Base-by-base conservation (phyloP, 1,284 basidiomycete species). In the Puccinia brachypodii region DNA sequence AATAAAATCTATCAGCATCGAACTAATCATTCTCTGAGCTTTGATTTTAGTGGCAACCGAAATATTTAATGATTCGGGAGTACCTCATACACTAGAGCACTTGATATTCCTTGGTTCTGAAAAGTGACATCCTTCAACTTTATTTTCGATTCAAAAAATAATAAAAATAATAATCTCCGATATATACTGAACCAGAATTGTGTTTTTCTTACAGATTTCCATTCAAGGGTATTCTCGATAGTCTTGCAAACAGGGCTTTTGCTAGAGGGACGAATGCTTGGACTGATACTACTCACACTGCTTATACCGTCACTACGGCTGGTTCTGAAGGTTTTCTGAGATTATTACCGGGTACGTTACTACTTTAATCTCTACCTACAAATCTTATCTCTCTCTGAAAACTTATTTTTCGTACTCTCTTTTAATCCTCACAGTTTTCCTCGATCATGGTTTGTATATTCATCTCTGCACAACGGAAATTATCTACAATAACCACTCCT, bases 231-330 rank as follows among this genome's bases (percentile, higher is more conserved):
- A 93, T 98, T 71, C 91, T 99, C 78, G 97, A 99, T 88, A 92
- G 94, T 83, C 90, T 99, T n/a, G 97, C 97, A 11, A 99, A 98
- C 87, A 91, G 96, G 76, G 94, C 95, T 13, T 98, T 96, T 86
- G 95, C 95, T 14, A 92, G 94, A 71, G 85, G 86, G 40, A 98
- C 96, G 8, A 90, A 90, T 84, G 90, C 90, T 1, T 90, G 90
- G 90, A 90, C 89, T 22, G 89, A 88, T 13, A 89, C 88, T 82
- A 89, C 89, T 79, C 85, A 87, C 83, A 87, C 82, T 9, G 94
- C 94, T 9, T 99, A 98, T 87, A 99, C 96, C 0, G 92, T 97
- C 83, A 93, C 94, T n/a, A 99, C 96, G 2, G 97, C 97, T 22
- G 97, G 97, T 82, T 92, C 93, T 82, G 94, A 97, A 85, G 97